Base-by-base conservation (phyloP, 768 basidiomycete genomes). In the Fistulinella prunicolor region DNA sequence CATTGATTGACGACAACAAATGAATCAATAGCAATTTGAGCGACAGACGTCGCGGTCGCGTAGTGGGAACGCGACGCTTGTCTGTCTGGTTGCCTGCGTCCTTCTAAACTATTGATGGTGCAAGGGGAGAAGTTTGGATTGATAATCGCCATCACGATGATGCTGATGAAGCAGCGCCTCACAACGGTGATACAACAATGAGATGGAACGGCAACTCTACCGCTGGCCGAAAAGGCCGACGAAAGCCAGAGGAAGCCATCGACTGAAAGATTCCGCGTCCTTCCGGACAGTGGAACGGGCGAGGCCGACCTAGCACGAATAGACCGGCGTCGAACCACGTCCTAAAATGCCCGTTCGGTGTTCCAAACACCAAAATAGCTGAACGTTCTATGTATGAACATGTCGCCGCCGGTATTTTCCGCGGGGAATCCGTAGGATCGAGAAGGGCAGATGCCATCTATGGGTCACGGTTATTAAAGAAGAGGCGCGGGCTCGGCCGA, bases 391-490 rank as follows among this genome's bases (percentile, higher is more conserved):
- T 28, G 26, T 29, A 44, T n/a, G 32, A 36, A 35, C n/a, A 6
- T 14, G 16, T 34, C 19, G 24, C 50, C 26, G 26, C 9, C 32
- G 58, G 38, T 22, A 19, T 19, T 42, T 54, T n/a, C 46, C 40
- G 44, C 2, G 23, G 41, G 21, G 3, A 19, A 52, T 22, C 14
- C 10, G 36, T 19, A 22, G 23, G 9, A 24, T 26, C n/a, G n/a
- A 50, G 12, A 43, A 21, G 46, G 13, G 28, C 20, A 16, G 37
- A 29, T 38, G 10, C 59, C 49, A 30, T 38, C 3, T 53, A 35
- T 43, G 42, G 49, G 36, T n/a, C 9, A 38, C 60, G 60, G 60
- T 28, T 43, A 59, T 52, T 44, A 62, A 53, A 52, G 41, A 34
- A 42, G 38, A 34, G 38, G 20, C 30, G 26, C 8, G 32, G 38